Base-by-base conservation (phyloP, 352 stramenopile species). In the Peronospora belbahrii region DNA sequence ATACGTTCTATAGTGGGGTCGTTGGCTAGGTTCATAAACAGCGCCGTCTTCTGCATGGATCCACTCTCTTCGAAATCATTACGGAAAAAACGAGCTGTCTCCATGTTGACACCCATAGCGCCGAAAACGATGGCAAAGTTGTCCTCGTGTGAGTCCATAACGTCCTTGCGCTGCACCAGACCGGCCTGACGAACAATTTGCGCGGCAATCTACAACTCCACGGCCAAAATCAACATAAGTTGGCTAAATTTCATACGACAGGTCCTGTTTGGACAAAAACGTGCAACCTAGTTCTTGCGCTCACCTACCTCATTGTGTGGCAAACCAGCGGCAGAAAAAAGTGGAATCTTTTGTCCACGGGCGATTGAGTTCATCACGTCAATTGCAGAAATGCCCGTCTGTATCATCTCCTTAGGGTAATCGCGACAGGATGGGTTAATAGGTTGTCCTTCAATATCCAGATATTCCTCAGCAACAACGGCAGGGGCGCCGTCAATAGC, bases 341-440 rank as follows among this genome's bases (percentile, higher is more conserved):
- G 92, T 54, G 97, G 97, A 67, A 99, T 99, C 72, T 99, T 99
- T 70, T 99, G 97, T 57, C 97, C 97, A 83, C 97, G 91, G 18
- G 96, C 96, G 53, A 99, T 97, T 41, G 92, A 98, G 85, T 99
- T 99, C 97, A 99, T 99, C 22, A 98, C 95, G 75, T 99, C 97
- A 73, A 99, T 99, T 44, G 96, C 96, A 20, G 95, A 98, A 54
- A 99, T 99, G 68, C 97, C 96, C 25, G 97, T 99, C 72, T 99
- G 96, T 64, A 99, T 99, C 97, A 99, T 99, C 59, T 97, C 95
- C 80, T 98, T 98, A 52, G 97, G 97, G 74, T 99, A 99, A 68
- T 98, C 95, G 74, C 97, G 91, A 59, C 94, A 97, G 45, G 85
- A 98, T 27, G 96, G 97, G 79, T 99, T 99, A 74, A 99, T 99